Conservation (phyloP, 495 filamentous ascomycete species). For the Melanomma pulvis-pyrius region DNA sequence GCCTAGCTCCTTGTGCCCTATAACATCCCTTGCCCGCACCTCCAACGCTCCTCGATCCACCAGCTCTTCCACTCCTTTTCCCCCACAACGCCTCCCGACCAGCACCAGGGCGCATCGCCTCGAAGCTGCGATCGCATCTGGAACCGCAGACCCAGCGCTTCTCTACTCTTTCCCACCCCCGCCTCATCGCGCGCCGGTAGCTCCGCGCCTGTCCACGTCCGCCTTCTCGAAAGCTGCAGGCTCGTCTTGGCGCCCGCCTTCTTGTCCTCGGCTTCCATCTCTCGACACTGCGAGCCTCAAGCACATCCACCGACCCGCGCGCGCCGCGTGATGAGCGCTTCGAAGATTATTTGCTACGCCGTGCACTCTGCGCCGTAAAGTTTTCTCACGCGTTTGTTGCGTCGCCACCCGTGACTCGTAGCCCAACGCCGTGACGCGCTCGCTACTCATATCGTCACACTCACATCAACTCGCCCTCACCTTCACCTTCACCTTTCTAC, state of each 20-base stretch:
- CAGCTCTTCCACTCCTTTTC: neutral
- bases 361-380: neutral
- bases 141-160: neutral
- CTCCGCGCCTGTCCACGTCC: neutral
- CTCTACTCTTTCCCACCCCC: neutral
- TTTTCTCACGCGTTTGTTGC: neutral
- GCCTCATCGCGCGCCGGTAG: neutral
- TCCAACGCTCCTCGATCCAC: neutral
- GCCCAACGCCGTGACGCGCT: neutral
- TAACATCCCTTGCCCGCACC: neutral
- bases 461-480: neutral
- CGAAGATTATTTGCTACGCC: neutral
- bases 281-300: neutral
- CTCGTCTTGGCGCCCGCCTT: neutral
- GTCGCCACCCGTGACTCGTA: neutral
- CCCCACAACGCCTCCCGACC: neutral
- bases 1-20: neutral
- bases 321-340: neutral
- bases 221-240: neutral
- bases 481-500: neutral
- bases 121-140: neutral
- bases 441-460: no score
- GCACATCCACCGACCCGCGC: neutral
- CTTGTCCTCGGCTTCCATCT: neutral
- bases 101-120: neutral